These are phyloP conservation scores for Diatrype stigma DNA, from an alignment of 2,329 filamentous ascomycete genomes.

Conservation along the genomic window DNA sequence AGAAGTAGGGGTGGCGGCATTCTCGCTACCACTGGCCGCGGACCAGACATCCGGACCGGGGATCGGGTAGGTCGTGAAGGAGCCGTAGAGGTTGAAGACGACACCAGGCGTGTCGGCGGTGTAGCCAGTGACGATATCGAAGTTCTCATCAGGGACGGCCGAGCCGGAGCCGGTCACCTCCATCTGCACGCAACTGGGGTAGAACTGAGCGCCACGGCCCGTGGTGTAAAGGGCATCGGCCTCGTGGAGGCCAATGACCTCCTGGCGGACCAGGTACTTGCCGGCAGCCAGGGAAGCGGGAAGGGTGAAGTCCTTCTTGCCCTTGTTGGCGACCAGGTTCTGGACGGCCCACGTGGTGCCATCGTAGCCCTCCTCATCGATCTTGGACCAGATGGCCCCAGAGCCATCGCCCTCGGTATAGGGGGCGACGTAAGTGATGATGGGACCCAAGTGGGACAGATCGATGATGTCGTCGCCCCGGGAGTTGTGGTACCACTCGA, in stretches of 20 bases:
- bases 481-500: slow-evolving; percentile 49
- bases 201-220: slow-evolving; percentile 47
- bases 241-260: slow-evolving; percentile 51
- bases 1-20: neutral
- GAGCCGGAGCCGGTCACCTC: slow-evolving; percentile 52
- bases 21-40: slow-evolving; percentile 11
- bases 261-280: slow-evolving; percentile 51
- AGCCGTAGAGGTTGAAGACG: slow-evolving; percentile 53
- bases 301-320: slow-evolving; percentile 44
- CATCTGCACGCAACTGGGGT: slow-evolving; percentile 57
- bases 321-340: slow-evolving; percentile 44
- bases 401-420: slow-evolving; percentile 39
- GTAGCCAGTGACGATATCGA: slow-evolving; percentile 52
- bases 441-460: slow-evolving; percentile 47
- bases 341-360: slow-evolving; percentile 40
- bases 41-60: slow-evolving; percentile 32
- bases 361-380: slow-evolving; percentile 31
- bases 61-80: slow-evolving; percentile 26
- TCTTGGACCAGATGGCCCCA: slow-evolving; percentile 49
- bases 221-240: slow-evolving; percentile 29
- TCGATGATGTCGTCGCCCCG: slow-evolving; percentile 50
- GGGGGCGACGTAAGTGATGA: slow-evolving; percentile 49
- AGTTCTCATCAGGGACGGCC: slow-evolving; percentile 37
- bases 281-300: slow-evolving; percentile 41
- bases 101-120: slow-evolving; percentile 54